phyloP scores from a whole-genome alignment of 2,329 filamentous ascomycete genomes.

The Cercospora janseana region DNA sequence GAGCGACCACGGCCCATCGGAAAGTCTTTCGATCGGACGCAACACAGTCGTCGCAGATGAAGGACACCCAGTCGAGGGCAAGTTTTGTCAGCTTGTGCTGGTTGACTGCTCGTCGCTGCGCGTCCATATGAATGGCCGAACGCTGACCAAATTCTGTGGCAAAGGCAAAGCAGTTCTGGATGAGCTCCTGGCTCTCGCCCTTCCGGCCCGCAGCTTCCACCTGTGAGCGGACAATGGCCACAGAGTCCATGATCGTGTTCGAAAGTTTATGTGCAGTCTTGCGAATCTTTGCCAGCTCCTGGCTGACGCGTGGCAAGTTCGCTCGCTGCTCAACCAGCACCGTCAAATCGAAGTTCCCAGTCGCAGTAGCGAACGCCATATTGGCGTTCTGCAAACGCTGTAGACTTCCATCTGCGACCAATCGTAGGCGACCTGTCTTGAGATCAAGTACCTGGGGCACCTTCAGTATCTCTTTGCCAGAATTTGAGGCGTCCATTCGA shows the following conservation, averaged over 20 bases:
- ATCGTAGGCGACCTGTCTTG: constrained; percentile 77
- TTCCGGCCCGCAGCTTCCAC: constrained; percentile 56
- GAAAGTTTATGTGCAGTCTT: constrained; percentile 94
- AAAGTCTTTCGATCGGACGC: constrained; percentile 94
- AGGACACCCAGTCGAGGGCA: constrained; percentile 94
- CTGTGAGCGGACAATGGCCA: constrained; percentile 86
- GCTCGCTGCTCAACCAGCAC: constrained; percentile 89
- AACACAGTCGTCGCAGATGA: constrained; percentile 95
- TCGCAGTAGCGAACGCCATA: constrained; percentile 72
- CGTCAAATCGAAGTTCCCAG: constrained; percentile 79
- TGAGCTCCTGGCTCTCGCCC: constrained; percentile 87
- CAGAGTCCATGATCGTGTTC: constrained; percentile 98
- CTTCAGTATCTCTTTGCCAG: constrained; percentile 64
- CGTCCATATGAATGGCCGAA: constrained; percentile 91
- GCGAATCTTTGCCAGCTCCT: constrained; percentile 87
- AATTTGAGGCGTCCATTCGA: constrained; percentile 49
- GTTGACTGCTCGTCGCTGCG: constrained; percentile 93
- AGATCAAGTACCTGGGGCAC: constrained; percentile 70
- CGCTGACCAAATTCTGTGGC: constrained; percentile 98
- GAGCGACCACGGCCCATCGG: constrained; percentile 90
- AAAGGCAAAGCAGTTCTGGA: constrained; percentile 97
- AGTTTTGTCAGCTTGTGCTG: constrained; percentile 92
- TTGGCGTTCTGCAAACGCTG: constrained; percentile 76
- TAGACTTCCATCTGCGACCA: constrained; percentile 85
- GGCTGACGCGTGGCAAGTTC: constrained; percentile 88